These are phyloP conservation scores for Suhomyces prunicola DNA, from an alignment of 805 yeast species.

Conservation along the genomic window DNA sequence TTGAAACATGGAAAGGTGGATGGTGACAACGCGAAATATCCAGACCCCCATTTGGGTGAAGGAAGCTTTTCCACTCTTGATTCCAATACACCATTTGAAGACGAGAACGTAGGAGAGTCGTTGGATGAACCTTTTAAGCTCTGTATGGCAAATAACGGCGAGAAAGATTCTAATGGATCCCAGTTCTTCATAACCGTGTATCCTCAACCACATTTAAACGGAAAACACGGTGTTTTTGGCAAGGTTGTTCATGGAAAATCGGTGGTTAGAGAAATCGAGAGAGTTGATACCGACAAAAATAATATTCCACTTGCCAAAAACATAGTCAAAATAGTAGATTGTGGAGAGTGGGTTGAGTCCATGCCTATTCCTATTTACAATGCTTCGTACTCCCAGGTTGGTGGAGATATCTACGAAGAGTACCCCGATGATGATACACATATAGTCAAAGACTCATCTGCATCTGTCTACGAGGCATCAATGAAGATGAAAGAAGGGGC, in stretches of 20 bases:
- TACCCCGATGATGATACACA: constrained; percentile 68
- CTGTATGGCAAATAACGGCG: constrained; percentile 64
- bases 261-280: constrained; percentile 64
- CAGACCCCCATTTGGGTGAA: constrained; percentile 27
- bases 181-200: constrained; percentile 72
- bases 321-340: constrained; percentile 47
- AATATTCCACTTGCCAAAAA: constrained; percentile 40
- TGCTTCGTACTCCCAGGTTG: constrained; percentile 58
- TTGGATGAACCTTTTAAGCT: constrained; percentile 48
- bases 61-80: constrained; percentile 30
- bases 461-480: constrained; percentile 49
- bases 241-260: constrained; percentile 64
- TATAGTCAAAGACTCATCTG: constrained; percentile 57
- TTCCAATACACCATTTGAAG: constrained; percentile 39
- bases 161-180: constrained; percentile 48
- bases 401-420: constrained; percentile 74
- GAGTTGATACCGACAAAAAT: constrained; percentile 37
- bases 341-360: constrained; percentile 60
- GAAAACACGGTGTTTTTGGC: constrained; percentile 79
- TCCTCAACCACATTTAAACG: constrained; percentile 69
- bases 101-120: constrained; percentile 51
- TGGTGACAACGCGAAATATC: constrained; percentile 14
- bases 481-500: constrained; percentile 66
- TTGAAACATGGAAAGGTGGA: constrained; percentile 33
- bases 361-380: constrained; percentile 57